Base-by-base conservation (phyloP, 441 rosid species). In the Arabidopsis hybrid region DNA sequence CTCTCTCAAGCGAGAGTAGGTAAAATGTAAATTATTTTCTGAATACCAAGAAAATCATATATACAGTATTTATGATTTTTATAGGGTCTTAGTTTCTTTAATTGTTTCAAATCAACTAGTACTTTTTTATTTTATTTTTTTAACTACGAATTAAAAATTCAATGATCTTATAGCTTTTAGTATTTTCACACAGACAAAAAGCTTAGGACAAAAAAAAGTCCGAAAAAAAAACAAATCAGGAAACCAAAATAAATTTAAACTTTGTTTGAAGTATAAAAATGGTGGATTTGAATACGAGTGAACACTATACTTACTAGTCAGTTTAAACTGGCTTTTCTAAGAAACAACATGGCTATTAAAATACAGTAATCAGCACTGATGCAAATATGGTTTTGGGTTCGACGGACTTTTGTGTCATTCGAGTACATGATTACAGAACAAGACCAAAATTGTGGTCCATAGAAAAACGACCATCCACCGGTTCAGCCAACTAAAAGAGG, bases 341-440 rank as follows among this genome's bases (percentile, higher is more conserved):
- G 9, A 36, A 38, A 21, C 36, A 36, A 51, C 4, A 51, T 8
- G n/a, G 62, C 13, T 31, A 21, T 14, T 39, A 34, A 10, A 16
- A 10, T 26, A 32, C 16, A 55, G 51, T 29, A 49, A 12, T 11
- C 51, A 29, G 60, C 38, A 35, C 7, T 35, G 14, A 35, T 58
- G 26, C 50, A 60, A 49, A 36, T 13, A 13, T 4, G 13, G 47
- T 58, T 58, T 57, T 45, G 9, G 56, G 57, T 59, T 36, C 38
- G 42, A 31, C 34, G 8, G 35, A 12, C 1, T n/a, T 47, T 18
- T 12, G 12, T 31, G 16, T 71, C 61, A 50, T 69, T 60, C 31
- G 6, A 31, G 57, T 35, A 38, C 7, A 65, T 26, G 45, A 35
- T n/a, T 51, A 51, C 77, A 75, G 18, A 52, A 10, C 42, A 67